phyloP scores from a whole-genome alignment of 2,329 filamentous ascomycete species.

The Aspergillus clavatus region DNA sequence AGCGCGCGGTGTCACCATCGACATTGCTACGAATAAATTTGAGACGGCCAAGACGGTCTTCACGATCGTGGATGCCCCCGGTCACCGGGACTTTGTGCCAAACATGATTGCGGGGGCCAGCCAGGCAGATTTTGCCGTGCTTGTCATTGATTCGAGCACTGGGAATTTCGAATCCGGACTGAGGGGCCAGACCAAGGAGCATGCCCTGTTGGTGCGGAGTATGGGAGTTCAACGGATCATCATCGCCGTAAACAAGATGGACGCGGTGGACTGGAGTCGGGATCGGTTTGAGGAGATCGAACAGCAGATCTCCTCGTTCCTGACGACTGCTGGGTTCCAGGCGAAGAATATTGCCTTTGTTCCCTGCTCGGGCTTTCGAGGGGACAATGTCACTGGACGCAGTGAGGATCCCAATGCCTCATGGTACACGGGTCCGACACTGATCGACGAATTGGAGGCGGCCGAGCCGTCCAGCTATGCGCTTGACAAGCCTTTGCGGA shows the following conservation, averaged over 20 bases:
- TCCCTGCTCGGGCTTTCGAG: constrained; percentile 81
- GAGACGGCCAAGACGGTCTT: constrained; percentile 82
- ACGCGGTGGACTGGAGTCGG: constrained; percentile 77
- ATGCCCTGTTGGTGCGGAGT: constrained; percentile 81
- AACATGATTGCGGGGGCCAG: constrained; percentile 98
- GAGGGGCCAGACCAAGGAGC: constrained; percentile 90
- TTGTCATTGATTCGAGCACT: constrained; percentile 86
- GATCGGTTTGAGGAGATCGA: constrained; percentile 80
- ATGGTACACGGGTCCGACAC: constrained; percentile 77
- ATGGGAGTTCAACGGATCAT: constrained; percentile 85
- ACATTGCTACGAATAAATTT: constrained; percentile 92
- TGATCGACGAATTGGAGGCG: constrained; percentile 80
- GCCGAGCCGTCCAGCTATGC: constrained; percentile 68
- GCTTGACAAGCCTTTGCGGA: constrained; percentile 71
- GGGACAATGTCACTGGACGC: constrained; percentile 70
- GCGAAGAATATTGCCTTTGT: constrained; percentile 78
- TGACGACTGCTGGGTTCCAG: constrained; percentile 76
- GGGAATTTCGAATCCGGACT: constrained; percentile 92
- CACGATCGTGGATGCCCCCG: constrained; percentile 91
- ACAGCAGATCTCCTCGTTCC: constrained; percentile 75
- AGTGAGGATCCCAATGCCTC: constrained; percentile 47
- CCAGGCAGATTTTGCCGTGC: constrained; percentile 89
- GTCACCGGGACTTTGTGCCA: constrained; percentile 91
- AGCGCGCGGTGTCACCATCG: constrained; percentile 86
- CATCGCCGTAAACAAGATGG: constrained; percentile 93